phyloP scores from a whole-genome alignment of 73 alveolate genomes.

The Blepharisma japonicum region DNA sequence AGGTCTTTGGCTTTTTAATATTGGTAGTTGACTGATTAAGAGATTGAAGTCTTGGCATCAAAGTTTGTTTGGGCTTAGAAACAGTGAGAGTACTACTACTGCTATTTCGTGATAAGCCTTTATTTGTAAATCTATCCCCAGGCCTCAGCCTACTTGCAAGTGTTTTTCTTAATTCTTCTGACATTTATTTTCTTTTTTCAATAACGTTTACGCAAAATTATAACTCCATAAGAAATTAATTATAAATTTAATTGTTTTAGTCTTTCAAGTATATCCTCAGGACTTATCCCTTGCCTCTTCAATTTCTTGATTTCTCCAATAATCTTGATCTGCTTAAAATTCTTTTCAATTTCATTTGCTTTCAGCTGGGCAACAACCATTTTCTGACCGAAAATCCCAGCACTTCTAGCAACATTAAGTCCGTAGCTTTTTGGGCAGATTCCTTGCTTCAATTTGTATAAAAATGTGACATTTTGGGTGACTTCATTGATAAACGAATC shows the following conservation, averaged over 20 bases:
- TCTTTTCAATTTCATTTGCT: slow-evolving; percentile 33
- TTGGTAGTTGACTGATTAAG: not conserved
- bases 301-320: too few relatives aligned
- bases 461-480: slow-evolving; percentile 72
- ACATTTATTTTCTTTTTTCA: not conserved
- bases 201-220: too few relatives aligned
- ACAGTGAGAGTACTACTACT: not conserved
- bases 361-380: slow-evolving; percentile 43
- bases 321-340: too few relatives aligned
- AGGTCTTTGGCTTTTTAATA: not conserved
- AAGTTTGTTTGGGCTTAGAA: not conserved
- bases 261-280: too few relatives aligned
- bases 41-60: not conserved
- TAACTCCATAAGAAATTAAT: too few relatives aligned
- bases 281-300: too few relatives aligned
- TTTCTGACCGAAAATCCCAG: slow-evolving; percentile 82
- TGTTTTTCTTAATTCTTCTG: not conserved
- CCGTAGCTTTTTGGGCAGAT: slow-evolving; percentile 83
- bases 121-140: not conserved
- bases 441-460: slow-evolving; percentile 84
- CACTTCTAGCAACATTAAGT: slow-evolving; percentile 78
- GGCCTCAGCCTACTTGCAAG: not conserved
- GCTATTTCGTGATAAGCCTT: not conserved
- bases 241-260: too few relatives aligned
- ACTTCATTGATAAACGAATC: slow-evolving; percentile 59